A percentile compares a stretch with the other conserved stretches of the same genome.
phyloP scores from a whole-genome alignment of 1,284 basidiomycete genomes.

The Earliella scabrosa region DNA sequence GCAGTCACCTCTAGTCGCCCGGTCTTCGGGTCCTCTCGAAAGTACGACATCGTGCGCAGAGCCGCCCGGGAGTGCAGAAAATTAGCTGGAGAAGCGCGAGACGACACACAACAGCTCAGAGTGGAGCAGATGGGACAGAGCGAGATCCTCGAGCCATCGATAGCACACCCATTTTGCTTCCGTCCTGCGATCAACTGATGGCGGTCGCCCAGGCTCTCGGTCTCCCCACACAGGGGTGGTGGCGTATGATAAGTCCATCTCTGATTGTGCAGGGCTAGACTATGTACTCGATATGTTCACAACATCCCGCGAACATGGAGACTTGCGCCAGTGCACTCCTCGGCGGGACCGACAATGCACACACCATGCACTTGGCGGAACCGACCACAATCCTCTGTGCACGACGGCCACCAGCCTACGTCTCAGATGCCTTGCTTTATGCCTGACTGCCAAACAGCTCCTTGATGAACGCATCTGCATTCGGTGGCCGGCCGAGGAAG shows the following conservation, averaged over 20 bases:
- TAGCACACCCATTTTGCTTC: background rate
- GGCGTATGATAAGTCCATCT: too few species aligned
- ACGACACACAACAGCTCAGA: background rate
- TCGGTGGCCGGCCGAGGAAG: slow-evolving; percentile 80
- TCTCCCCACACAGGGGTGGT: too few species aligned
- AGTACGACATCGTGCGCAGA: slow-evolving; percentile 38
- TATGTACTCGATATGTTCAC: too few species aligned
- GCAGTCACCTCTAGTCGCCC: slow-evolving; percentile 18
- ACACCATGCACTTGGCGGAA: too few species aligned
- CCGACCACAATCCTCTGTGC: too few species aligned
- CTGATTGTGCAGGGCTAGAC: background rate
- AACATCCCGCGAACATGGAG: too few species aligned
- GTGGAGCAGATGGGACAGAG: background rate
- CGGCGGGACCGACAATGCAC: too few species aligned
- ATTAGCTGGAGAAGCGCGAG: background rate
- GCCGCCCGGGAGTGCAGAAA: background rate
- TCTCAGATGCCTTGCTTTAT: too few species aligned
- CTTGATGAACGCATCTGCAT: slow-evolving; percentile 77
- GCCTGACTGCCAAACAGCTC: slow-evolving; percentile 53
- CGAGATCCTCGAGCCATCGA: slow-evolving; percentile 7
- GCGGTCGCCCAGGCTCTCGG: background rate
- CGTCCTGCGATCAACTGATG: background rate
- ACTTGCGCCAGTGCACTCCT: too few species aligned
- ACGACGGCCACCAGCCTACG: too few species aligned
- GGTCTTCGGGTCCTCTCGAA: slow-evolving; percentile 47